Conservation (phyloP, 106 monocot genomes). For the Dendrobium chrysotoxum region DNA sequence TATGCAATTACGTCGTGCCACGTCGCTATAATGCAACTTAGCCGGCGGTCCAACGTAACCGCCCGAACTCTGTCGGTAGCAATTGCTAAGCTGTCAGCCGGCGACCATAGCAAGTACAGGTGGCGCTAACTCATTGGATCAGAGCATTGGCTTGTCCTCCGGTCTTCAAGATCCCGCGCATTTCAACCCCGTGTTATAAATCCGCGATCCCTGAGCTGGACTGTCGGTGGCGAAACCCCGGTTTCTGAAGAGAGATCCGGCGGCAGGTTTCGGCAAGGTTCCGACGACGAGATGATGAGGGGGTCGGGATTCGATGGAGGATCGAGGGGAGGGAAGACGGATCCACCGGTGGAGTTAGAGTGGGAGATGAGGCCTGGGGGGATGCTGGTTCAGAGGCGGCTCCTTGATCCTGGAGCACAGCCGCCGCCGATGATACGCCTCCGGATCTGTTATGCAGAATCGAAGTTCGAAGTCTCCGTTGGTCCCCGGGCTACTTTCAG, state of each 20-base stretch:
- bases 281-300: conserved; percentile 7
- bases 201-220: not conserved
- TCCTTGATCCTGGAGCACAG: not conserved
- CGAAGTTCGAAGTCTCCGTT: conserved; percentile 42
- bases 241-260: not conserved
- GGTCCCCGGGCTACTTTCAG: conserved; percentile 54
- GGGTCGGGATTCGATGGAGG: conserved; percentile 24
- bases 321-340: conserved; percentile 18
- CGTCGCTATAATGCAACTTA: not conserved
- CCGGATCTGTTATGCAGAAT: conserved; percentile 36
- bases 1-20: not conserved
- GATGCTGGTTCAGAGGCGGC: conserved; percentile 76
- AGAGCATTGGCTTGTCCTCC: not conserved
- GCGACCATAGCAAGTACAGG: not conserved
- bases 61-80: conserved; percentile 2
- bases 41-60: not conserved
- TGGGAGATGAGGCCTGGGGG: conserved; percentile 70
- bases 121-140: not conserved
- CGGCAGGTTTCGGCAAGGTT: not conserved
- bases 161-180: conserved; percentile 4
- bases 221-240: conserved; percentile 6
- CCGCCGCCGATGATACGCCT: conserved; percentile 27
- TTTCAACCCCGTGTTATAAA: conserved; percentile 2
- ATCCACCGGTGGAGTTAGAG: conserved; percentile 18
- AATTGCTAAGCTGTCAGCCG: not conserved